Percentiles rank a stretch among this genome's conserved stretches.
Conservation (phyloP, 345 rosid species). For the Brassica rapa region DNA sequence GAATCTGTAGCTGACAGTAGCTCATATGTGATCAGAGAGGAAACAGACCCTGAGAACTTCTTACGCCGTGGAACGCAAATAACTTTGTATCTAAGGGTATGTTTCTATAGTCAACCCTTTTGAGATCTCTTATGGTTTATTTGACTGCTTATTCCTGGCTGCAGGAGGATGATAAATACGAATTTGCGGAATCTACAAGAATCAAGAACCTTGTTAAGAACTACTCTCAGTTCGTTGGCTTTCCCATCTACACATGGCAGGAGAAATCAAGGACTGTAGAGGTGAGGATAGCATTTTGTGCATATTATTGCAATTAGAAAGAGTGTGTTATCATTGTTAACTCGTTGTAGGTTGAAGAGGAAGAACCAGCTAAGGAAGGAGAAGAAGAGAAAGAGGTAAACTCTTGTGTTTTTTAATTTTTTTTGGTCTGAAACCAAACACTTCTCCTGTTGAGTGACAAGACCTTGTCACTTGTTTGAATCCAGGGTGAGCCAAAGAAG, state of each 20-base stretch:
- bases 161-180: slow-evolving; percentile 91
- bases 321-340: neutral
- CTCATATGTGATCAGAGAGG: slow-evolving; percentile 84
- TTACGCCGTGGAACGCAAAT: slow-evolving; percentile 84
- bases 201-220: slow-evolving; percentile 89
- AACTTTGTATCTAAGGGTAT: slow-evolving; percentile 81
- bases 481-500: slow-evolving; percentile 74
- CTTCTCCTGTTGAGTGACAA: neutral
- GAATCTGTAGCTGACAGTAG: slow-evolving; percentile 89
- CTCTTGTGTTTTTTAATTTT: neutral
- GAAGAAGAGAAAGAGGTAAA: slow-evolving; percentile 79
- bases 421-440: neutral
- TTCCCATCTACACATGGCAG: slow-evolving; percentile 89
- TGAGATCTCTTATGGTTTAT: neutral
- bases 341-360: slow-evolving; percentile 81
- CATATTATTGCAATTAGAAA: neutral
- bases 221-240: slow-evolving; percentile 95
- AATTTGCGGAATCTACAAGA: slow-evolving; percentile 69
- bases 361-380: slow-evolving; percentile 77
- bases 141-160: slow-evolving; percentile 14
- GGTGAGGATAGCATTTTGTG: slow-evolving; percentile 45
- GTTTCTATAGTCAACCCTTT: neutral
- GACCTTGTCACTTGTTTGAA: slow-evolving; percentile 25
- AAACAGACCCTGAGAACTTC: slow-evolving; percentile 76
- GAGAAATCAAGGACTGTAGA: slow-evolving; percentile 88